Percentiles rank a stretch among this genome's conserved stretches.
These are phyloP conservation scores for Galerina sulciceps DNA, from an alignment of 768 basidiomycete genomes.

Conservation along the genomic window DNA sequence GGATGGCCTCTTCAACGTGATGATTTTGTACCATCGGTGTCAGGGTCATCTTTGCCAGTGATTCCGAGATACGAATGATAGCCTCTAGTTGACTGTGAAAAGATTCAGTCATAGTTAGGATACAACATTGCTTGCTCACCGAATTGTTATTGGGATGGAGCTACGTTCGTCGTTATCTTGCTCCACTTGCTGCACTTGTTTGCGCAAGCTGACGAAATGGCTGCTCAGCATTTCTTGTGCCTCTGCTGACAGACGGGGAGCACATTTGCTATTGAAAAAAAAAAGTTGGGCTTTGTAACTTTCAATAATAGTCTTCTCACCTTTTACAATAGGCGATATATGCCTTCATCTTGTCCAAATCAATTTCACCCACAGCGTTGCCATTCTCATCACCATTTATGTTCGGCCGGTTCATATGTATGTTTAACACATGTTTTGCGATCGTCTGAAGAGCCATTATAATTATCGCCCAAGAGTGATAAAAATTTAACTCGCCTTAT, in stretches of 20 bases:
- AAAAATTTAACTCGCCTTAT: slow-evolving; percentile 62
- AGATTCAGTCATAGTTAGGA: neutral
- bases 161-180: slow-evolving; percentile 96
- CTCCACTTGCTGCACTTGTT: slow-evolving; percentile 95
- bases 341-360: slow-evolving; percentile 97
- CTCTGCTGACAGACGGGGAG: slow-evolving; percentile 90
- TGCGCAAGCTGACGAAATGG: slow-evolving; percentile 91
- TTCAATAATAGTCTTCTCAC: slow-evolving; percentile 39
- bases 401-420: slow-evolving; percentile 94
- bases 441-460: slow-evolving; percentile 63
- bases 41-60: slow-evolving; percentile 92
- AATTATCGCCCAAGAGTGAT: slow-evolving; percentile 3
- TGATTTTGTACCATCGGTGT: slow-evolving; percentile 85
- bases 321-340: slow-evolving; percentile 96
- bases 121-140: slow-evolving; percentile 53
- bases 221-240: slow-evolving; percentile 96
- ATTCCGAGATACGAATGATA: slow-evolving; percentile 98
- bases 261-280: slow-evolving; percentile 76
- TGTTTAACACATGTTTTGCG: slow-evolving; percentile 97
- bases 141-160: slow-evolving; percentile 97
- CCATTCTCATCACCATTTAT: slow-evolving; percentile 60
- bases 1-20: slow-evolving; percentile 97
- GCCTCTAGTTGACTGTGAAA: slow-evolving; percentile 85
- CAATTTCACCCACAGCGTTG: slow-evolving; percentile 84
- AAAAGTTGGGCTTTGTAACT: neutral